Evolutionary conservation across 2,329 filamentous ascomycete species (phyloP).

Genomic region (Chaetomiaceae sp.): DNA sequence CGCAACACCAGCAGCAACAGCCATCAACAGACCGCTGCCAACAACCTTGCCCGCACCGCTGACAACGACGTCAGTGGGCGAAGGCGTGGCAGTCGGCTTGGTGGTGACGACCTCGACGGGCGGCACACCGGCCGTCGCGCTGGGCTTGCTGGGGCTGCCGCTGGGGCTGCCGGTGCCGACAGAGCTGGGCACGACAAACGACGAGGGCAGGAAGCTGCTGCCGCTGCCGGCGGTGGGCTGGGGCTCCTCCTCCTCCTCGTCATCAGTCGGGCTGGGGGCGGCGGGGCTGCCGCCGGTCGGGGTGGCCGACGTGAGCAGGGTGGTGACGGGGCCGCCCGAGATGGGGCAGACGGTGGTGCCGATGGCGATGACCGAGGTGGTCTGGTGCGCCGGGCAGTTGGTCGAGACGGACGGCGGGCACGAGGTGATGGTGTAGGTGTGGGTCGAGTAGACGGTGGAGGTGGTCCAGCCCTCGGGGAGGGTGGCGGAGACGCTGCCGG

Average conservation of each 20-base stretch:
- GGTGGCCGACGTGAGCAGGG: slow-evolving; percentile 7
- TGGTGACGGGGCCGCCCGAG: slow-evolving; percentile 1
- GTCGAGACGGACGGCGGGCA: slow-evolving; percentile 26
- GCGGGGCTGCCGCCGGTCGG: slow-evolving; percentile 5
- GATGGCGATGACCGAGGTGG: slow-evolving; percentile 15
- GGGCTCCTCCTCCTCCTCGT: not conserved
- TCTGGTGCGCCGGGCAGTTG: slow-evolving; percentile 19
- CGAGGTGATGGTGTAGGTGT: slow-evolving; percentile 27
- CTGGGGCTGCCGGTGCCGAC: not conserved
- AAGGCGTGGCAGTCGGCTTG: not conserved
- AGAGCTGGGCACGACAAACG: not conserved
- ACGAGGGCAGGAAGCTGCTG: not conserved
- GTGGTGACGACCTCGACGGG: slow-evolving; percentile 6
- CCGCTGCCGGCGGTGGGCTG: not conserved
- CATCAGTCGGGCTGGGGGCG: too few species aligned
- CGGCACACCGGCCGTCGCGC: slow-evolving; percentile 4
- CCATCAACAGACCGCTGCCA: not conserved
- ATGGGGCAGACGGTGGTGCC: slow-evolving; percentile 22
- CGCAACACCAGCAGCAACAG: slow-evolving; percentile 3
- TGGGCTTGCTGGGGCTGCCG: not conserved
- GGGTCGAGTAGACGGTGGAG: slow-evolving; percentile 24
- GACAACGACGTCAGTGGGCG: not conserved
- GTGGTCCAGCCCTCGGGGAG: slow-evolving; percentile 15
- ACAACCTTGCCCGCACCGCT: slow-evolving; percentile 11
- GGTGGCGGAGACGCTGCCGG: not conserved